Evolutionary conservation across 1,139 yeast species (phyloP).

Genomic region (Candida sp.): DNA sequence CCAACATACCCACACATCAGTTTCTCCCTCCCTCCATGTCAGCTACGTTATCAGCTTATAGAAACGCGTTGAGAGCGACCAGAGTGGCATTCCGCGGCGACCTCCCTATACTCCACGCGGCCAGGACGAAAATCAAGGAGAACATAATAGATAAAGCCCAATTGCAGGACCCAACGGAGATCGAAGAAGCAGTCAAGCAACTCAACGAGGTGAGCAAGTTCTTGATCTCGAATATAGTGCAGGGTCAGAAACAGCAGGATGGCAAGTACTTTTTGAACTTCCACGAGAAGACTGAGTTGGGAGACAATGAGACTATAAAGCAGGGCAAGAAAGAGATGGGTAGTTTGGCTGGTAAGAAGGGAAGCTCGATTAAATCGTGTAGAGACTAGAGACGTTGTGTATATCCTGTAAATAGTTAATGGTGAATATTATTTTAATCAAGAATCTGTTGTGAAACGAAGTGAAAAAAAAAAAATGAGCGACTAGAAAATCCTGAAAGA

Average conservation of each 20-base stretch:
- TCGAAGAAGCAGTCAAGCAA: slow-evolving; percentile 57
- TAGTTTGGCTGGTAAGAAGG: slow-evolving; percentile 43
- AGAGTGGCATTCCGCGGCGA: slow-evolving; percentile 68
- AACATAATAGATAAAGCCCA: slow-evolving; percentile 50
- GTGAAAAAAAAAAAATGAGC: not conserved
- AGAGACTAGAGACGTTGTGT: not conserved
- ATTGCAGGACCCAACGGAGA: slow-evolving; percentile 37
- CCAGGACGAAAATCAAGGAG: slow-evolving; percentile 66
- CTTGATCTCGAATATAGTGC: slow-evolving; percentile 78
- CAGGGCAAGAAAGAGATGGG: slow-evolving; percentile 40
- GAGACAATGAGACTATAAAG: slow-evolving; percentile 74
- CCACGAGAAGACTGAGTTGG: slow-evolving; percentile 84
- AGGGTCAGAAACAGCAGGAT: slow-evolving; percentile 63
- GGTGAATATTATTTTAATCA: not conserved
- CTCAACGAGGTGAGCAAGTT: slow-evolving; percentile 73
- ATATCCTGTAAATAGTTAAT: not conserved
- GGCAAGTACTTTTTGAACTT: slow-evolving; percentile 63
- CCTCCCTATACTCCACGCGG: slow-evolving; percentile 54
- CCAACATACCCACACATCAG: not conserved
- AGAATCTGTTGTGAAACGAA: not conserved
- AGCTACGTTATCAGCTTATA: slow-evolving; percentile 58
- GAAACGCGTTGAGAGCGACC: slow-evolving; percentile 75
- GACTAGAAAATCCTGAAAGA: not conserved
- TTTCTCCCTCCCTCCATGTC: not conserved
- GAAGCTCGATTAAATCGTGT: slow-evolving; percentile 17